phyloP scores from a whole-genome alignment of 495 filamentous ascomycete genomes.

The Aspergillus diversus region DNA sequence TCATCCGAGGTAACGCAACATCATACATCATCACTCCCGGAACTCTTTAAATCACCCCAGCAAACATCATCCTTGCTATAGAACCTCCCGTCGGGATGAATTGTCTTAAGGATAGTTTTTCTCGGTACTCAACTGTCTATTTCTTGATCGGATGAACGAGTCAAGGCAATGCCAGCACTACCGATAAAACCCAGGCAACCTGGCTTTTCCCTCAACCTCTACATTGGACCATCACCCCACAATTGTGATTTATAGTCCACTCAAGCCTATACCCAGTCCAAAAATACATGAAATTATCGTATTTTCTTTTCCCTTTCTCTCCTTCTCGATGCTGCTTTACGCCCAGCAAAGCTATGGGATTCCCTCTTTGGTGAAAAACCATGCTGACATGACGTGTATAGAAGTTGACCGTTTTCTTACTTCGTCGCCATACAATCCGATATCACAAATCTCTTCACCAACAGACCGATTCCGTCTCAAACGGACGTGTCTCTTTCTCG shows the following conservation, averaged over 20 bases:
- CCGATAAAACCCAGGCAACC: background rate
- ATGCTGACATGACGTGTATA: background rate
- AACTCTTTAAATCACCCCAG: background rate
- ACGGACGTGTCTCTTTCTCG: constrained; percentile 1
- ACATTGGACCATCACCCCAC: background rate
- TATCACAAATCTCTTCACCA: background rate
- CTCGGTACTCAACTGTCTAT: background rate
- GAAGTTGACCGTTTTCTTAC: background rate
- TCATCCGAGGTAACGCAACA: constrained; percentile 1
- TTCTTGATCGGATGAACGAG: background rate
- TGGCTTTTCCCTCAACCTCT: background rate
- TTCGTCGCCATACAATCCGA: constrained; percentile 1
- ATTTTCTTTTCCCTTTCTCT: background rate
- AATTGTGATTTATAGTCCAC: background rate
- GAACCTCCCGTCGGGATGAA: constrained; percentile 1
- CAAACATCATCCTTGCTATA: background rate
- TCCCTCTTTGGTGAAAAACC: constrained; percentile 1
- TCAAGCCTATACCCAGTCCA: background rate
- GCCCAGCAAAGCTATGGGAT: constrained; percentile 2
- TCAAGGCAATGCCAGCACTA: background rate
- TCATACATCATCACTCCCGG: background rate
- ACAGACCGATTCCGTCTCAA: background rate
- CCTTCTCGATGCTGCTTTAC: background rate
- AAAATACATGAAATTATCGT: background rate
- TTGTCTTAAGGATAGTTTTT: constrained; percentile 1